Evolutionary conservation across 1,139 yeast genomes (phyloP), one percentile per base, ranked within the genome.

Genomic region (Hansenula anomala): DNA sequence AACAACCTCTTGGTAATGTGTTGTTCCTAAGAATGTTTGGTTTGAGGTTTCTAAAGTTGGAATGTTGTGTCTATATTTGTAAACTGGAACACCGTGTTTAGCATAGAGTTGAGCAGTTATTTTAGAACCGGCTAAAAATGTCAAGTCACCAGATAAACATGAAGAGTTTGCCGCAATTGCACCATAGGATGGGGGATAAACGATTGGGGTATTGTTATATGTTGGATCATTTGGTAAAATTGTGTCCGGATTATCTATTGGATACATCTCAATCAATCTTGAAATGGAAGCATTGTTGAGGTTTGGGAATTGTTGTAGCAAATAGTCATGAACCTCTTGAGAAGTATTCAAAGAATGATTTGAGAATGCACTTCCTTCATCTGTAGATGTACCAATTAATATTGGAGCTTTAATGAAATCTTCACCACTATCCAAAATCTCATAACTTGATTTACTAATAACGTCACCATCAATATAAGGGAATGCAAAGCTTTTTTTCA

Each of bases 1-100:
- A 4, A 45, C 51, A n/a, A 53, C 52, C n/a, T 53, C 57, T 8
- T 41, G 40, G 26, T 37, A 44, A 36, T 52, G 57, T 6, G 48
- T 33, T 5, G 54, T 41, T 11, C 55, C 51, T 4, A 16, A 9
- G 11, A 28, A 18, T 8, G 40, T 30, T 3, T 35, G 17, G 2
- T 38, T 37, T 12, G 20, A 28, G 22, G 33, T 25, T 13, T 40
- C 39, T 6, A 30, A 35, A 8, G 47, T 39, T 25, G 48, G 41
- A 19, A 49, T 43, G 39, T 50, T 48, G 41, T 45, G 47, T 25
- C 50, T 43, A 36, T 50, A 51, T 29, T 47, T 44, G 37, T 29
- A 51, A 11, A 42, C 49, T 4, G 44, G 37, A 2, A 36, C 33
- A 9, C 33, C 39, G 3, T 16, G 26, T 1, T 26, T 30, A 13